Evolutionary conservation across 805 yeast genomes (phyloP).

Genomic region (Komagataella kurtzmanii): DNA sequence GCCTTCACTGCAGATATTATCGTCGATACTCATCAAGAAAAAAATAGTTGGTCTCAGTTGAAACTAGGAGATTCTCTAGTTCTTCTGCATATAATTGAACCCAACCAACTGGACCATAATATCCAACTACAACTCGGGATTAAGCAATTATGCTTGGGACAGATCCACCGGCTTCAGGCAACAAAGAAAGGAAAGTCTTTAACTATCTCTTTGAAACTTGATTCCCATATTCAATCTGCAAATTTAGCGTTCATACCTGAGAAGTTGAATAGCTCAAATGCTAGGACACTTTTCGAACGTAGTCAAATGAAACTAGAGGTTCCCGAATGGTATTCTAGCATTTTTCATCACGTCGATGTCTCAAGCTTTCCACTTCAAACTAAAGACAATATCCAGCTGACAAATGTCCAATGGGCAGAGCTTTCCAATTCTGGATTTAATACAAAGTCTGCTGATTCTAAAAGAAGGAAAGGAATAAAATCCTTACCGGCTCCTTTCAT

Average conservation of each 20-base stretch:
- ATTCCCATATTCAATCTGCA: not conserved
- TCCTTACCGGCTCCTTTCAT: not conserved
- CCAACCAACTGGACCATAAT: not conserved
- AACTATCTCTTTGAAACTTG: not conserved
- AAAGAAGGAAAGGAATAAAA: not conserved
- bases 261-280: not conserved
- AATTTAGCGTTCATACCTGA: not conserved
- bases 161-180: not conserved
- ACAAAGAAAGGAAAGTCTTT: not conserved
- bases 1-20: not conserved
- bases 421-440: not conserved
- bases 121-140: not conserved
- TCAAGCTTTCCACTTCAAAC: not conserved
- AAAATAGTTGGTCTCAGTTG: not conserved
- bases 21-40: not conserved
- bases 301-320: not conserved
- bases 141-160: not conserved
- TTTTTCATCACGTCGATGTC: not conserved
- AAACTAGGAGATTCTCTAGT: not conserved
- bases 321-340: not conserved
- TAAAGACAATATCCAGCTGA: not conserved
- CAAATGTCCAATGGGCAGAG: not conserved
- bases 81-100: not conserved
- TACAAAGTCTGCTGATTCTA: not conserved
- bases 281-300: not conserved